phyloP scores from a whole-genome alignment of 768 basidiomycete genomes.

The Albatrellus ellisii region DNA sequence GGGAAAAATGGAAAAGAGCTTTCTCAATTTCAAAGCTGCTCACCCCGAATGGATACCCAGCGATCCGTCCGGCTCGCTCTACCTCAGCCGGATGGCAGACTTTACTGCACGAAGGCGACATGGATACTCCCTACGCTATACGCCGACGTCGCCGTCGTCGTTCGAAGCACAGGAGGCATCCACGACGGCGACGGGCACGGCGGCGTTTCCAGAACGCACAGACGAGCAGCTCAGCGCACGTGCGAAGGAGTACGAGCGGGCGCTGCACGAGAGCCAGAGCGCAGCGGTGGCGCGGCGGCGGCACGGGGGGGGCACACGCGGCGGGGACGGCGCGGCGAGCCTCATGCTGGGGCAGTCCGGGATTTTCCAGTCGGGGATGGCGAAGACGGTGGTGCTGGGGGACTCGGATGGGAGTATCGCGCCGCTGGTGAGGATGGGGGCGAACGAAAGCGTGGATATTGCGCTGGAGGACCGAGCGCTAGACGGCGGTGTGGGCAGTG shows the following conservation, averaged over 20 bases:
- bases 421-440: slow-evolving; percentile 10
- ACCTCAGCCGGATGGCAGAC: slow-evolving; percentile 75
- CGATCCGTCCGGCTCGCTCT: slow-evolving; percentile 84
- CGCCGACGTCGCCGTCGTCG: background rate
- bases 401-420: slow-evolving; percentile 51
- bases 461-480: slow-evolving; percentile 33
- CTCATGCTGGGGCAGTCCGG: slow-evolving; percentile 26
- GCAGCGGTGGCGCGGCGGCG: slow-evolving; percentile 27
- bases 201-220: slow-evolving; percentile 10
- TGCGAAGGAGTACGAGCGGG: slow-evolving; percentile 65
- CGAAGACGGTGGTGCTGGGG: slow-evolving; percentile 60
- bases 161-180: slow-evolving; percentile 7
- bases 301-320: slow-evolving; percentile 20
- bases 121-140: background rate
- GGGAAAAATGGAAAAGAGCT: slow-evolving; percentile 99
- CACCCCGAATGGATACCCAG: slow-evolving; percentile 93
- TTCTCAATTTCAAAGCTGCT: slow-evolving; percentile 90
- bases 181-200: slow-evolving; percentile 3
- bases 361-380: slow-evolving; percentile 36
- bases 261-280: slow-evolving; percentile 55
- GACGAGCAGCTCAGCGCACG: slow-evolving; percentile 28
- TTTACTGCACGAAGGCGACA: slow-evolving; percentile 26
- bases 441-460: slow-evolving; percentile 13
- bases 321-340: slow-evolving; percentile 26
- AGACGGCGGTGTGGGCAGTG: slow-evolving; percentile 47